Base-by-base conservation (phyloP, 768 basidiomycete genomes). In the Boletus coccyginus region DNA sequence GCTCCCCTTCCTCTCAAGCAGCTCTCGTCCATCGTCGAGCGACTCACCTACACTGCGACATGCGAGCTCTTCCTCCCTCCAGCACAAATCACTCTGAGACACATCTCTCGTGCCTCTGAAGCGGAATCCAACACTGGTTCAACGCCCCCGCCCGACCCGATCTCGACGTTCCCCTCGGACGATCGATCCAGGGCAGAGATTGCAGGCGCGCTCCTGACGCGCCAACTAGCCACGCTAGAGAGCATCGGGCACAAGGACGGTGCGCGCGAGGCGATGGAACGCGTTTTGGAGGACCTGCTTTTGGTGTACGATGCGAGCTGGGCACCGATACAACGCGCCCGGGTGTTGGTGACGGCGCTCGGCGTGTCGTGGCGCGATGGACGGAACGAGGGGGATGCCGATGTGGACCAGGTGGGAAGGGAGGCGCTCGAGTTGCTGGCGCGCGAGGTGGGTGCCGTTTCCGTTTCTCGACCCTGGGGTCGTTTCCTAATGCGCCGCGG, bases 51-150 rank as follows among this genome's bases (percentile, higher is more conserved):
- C 55, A 75, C 88, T 24, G 86, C 81, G 13, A 73, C 81, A 3
- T 87, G 81, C 66, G 90, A 92, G 31, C 79, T 92, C 6, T 73
- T 88, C 31, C 72, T 87, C 46, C 61, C 74, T 9, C 71, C 83
- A 0, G 66, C 71, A 7, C 73, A 77, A 13, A 75, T 88, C 7
- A 84, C 86, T 0, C 66, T 89, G 6, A 68, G 65, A 44, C 55
- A 35, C 35, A 27, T 60, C 17, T 41, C 7, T 6, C 32, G 21
- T 51, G 10, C 9, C 24, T 29, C 32, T 10, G 43, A 33, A 17
- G 27, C 3, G 3, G 46, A 51, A 42, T 5, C 38, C 7, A 8
- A 46, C 12, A 5, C 41, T 10, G 21, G 51, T 14, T 21, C 24
- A 29, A 9, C 46, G 11, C n/a, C 40, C 27, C 27, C 10, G 7